Percentiles rank a stretch among this genome's conserved stretches.
Evolutionary conservation across 768 basidiomycete genomes (phyloP).

Genomic region (Xerocomellus chrysenteron): DNA sequence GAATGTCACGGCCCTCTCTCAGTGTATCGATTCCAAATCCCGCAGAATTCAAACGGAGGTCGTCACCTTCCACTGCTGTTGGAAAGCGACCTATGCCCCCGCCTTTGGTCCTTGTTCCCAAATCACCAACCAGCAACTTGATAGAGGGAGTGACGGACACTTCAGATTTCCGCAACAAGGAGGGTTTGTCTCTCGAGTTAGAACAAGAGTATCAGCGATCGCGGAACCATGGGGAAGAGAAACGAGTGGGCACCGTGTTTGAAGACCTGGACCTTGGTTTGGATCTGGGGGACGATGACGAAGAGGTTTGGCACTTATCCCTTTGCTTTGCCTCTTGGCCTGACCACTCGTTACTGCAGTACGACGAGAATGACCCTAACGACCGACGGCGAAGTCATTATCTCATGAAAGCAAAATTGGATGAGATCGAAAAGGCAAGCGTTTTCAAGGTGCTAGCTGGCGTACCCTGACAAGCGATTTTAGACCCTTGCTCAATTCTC

Average conservation of each 20-base stretch:
- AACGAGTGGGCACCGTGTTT: conserved; percentile 45
- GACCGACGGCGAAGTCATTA: conserved; percentile 75
- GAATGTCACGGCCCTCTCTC: conserved; percentile 39
- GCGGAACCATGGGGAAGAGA: conserved; percentile 41
- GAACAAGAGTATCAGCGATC: conserved; percentile 30
- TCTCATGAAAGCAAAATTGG: conserved; percentile 70
- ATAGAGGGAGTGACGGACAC: conserved; percentile 23
- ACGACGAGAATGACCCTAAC: conserved; percentile 68
- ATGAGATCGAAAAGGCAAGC: conserved; percentile 73
- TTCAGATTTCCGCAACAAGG: conserved; percentile 13
- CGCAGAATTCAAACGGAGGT: conserved; percentile 35
- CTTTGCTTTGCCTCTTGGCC: background rate
- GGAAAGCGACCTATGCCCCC: conserved; percentile 52
- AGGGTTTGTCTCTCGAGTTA: conserved; percentile 24
- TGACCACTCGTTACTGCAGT: conserved; percentile 39
- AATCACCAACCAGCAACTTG: conserved; percentile 31
- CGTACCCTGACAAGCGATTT: conserved; percentile 13
- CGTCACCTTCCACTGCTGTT: conserved; percentile 33
- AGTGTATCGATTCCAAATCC: conserved; percentile 42
- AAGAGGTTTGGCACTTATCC: conserved; percentile 36
- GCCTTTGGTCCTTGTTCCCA: conserved; percentile 52
- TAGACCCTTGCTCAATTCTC: conserved; percentile 69
- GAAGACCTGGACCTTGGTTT: conserved; percentile 47
- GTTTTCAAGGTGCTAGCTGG: conserved; percentile 6
- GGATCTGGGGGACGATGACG: conserved; percentile 41